Percentiles rank a stretch among this genome's conserved stretches.
These are phyloP conservation scores for Termitomyces sp. DNA, from an alignment of 768 basidiomycete genomes.

Conservation along the genomic window DNA sequence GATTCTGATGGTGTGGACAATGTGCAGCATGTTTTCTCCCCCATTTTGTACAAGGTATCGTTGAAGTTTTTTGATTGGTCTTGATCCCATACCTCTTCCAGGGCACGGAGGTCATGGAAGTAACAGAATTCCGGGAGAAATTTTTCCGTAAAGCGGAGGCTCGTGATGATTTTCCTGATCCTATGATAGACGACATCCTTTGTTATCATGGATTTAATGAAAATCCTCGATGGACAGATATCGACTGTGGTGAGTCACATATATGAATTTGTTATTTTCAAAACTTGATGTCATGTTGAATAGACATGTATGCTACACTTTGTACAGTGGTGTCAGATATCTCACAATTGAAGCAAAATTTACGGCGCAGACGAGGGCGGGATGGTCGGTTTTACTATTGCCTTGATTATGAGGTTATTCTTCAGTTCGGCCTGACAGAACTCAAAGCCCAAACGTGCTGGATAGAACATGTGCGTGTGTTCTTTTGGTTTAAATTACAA, in stretches of 20 bases:
- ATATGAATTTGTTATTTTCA: not conserved
- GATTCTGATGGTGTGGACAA: constrained; percentile 5
- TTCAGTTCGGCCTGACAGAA: constrained; percentile 18
- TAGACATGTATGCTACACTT: constrained; percentile 9
- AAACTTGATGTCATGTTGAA: not conserved
- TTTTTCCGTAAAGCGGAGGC: constrained; percentile 1
- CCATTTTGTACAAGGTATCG: constrained; percentile 8
- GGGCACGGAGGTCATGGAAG: constrained; percentile 10
- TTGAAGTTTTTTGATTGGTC: not conserved
- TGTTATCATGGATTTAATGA: constrained; percentile 7
- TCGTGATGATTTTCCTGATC: not conserved
- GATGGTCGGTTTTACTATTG: constrained; percentile 8
- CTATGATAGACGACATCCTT: constrained; percentile 2
- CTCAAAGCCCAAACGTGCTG: constrained; percentile 17
- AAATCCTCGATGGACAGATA: constrained; percentile 12
- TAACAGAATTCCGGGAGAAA: constrained; percentile 6
- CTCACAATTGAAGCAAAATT: not conserved
- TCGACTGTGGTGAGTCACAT: constrained; percentile 7
- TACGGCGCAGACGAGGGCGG: not conserved
- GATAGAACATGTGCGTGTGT: constrained; percentile 14
- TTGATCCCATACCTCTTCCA: not conserved
- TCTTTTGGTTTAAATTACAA: not conserved
- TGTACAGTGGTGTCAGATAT: constrained; percentile 11
- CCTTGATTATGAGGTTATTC: constrained; percentile 15
- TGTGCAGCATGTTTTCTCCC: constrained; percentile 2